phyloP scores from a whole-genome alignment of 371 early-diverging fungal species.

The Globomyces sp. region DNA sequence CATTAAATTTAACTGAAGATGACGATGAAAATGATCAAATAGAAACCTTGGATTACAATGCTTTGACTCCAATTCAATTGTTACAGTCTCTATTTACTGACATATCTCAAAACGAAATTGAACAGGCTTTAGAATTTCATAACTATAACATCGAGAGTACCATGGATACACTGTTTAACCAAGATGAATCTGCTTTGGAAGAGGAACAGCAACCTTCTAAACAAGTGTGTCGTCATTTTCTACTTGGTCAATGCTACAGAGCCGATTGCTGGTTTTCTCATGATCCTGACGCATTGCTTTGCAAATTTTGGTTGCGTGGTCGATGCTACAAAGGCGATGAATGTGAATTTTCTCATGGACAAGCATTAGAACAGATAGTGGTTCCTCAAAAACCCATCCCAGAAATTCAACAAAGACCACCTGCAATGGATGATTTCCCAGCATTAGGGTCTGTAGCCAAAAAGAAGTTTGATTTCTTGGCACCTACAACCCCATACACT shows the following conservation, averaged over 20 bases:
- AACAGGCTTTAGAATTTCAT: conserved; percentile 18
- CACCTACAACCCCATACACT: conserved; percentile 29
- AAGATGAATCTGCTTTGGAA: background rate
- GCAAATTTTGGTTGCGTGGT: conserved; percentile 75
- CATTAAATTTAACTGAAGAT: background rate
- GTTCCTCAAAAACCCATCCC: background rate
- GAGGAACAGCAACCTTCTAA: conserved; percentile 4
- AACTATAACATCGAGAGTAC: conserved; percentile 31
- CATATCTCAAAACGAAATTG: conserved; percentile 25
- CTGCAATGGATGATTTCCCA: conserved; percentile 29
- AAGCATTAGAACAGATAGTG: conserved; percentile 17
- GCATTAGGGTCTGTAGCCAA: conserved; percentile 18
- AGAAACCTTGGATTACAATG: conserved; percentile 23
- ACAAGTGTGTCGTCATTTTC: conserved; percentile 72
- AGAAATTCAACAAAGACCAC: background rate
- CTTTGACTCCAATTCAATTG: conserved; percentile 27
- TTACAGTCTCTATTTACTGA: conserved; percentile 31
- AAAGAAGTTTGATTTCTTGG: conserved; percentile 37
- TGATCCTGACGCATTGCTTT: conserved; percentile 66
- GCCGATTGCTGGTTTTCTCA: conserved; percentile 81
- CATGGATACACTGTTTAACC: conserved; percentile 24
- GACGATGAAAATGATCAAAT: conserved; percentile 17
- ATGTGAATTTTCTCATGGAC: conserved; percentile 61
- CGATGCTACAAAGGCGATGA: conserved; percentile 65
- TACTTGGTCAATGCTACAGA: conserved; percentile 71